Evolutionary conservation across 441 rosid species (phyloP).

Genomic region (Gossypium lobatum): DNA sequence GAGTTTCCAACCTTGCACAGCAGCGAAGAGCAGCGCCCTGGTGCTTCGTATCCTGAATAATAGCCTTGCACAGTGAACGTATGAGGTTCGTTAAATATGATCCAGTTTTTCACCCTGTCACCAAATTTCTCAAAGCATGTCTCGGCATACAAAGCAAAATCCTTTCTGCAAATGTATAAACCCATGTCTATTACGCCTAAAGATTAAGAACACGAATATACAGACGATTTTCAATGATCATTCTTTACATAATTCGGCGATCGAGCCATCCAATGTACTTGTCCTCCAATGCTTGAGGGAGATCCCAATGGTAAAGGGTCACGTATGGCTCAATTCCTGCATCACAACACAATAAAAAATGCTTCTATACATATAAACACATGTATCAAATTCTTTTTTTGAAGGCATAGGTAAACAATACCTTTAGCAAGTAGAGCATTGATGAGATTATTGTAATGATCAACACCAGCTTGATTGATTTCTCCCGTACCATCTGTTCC

Average conservation of each 20-base stretch:
- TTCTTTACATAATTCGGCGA: conserved; percentile 43
- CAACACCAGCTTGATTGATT: conserved; percentile 69
- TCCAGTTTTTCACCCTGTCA: conserved; percentile 67
- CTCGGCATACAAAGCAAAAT: conserved; percentile 52
- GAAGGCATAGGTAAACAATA: conserved; percentile 1
- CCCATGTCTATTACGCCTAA: neutral
- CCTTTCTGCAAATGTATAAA: conserved; percentile 32
- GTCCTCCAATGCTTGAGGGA: conserved; percentile 63
- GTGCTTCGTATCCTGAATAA: conserved; percentile 58
- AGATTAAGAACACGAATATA: neutral
- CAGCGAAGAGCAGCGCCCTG: conserved; percentile 47
- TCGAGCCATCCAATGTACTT: conserved; percentile 60
- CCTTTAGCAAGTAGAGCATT: conserved; percentile 59
- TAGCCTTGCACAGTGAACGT: conserved; percentile 56
- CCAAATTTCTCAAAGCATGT: conserved; percentile 65
- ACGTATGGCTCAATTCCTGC: conserved; percentile 69
- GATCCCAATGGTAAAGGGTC: conserved; percentile 76
- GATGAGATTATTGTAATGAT: conserved; percentile 61
- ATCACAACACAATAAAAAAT: neutral
- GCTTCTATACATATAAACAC: neutral
- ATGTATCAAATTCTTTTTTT: neutral
- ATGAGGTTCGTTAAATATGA: conserved; percentile 69
- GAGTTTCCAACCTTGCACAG: conserved; percentile 57
- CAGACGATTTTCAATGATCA: neutral
- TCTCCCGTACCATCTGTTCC: conserved; percentile 66